Conservation (phyloP, 768 basidiomycete genomes). For the Termitomyces sp. region DNA sequence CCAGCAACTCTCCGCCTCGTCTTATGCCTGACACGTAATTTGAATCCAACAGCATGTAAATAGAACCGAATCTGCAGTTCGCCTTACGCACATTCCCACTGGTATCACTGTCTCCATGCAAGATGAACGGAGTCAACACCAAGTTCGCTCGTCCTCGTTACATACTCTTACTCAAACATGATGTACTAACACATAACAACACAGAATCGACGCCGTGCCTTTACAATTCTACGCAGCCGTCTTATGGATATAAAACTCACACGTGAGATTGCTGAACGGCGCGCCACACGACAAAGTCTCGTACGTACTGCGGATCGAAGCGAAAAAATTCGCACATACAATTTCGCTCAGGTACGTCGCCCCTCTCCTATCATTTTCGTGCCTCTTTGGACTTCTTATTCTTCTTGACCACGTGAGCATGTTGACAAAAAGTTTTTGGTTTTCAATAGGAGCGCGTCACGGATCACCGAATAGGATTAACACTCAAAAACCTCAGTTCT, state of each 20-base stretch:
- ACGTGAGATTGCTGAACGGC: slow-evolving; percentile 62
- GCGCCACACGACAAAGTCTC: slow-evolving; percentile 64
- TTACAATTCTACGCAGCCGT: slow-evolving; percentile 81
- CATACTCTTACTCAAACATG: neutral
- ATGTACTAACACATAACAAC: neutral
- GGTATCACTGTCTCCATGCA: slow-evolving; percentile 98
- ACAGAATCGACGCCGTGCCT: slow-evolving; percentile 91
- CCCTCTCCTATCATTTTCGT: neutral
- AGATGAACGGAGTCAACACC: slow-evolving; percentile 94
- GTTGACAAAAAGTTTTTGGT: neutral
- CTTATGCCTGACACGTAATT: neutral
- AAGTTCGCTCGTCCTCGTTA: slow-evolving; percentile 39
- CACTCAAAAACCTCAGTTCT: slow-evolving; percentile 57
- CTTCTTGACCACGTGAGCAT: neutral
- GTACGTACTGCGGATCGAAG: slow-evolving; percentile 82
- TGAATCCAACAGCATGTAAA: slow-evolving; percentile 75
- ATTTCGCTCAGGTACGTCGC: slow-evolving; percentile 69
- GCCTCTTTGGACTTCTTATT: neutral
- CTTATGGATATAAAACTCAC: slow-evolving; percentile 77
- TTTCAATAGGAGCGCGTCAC: slow-evolving; percentile 76
- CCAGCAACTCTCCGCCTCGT: neutral
- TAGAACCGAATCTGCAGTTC: slow-evolving; percentile 96
- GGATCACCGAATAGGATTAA: slow-evolving; percentile 83
- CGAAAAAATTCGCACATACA: slow-evolving; percentile 96
- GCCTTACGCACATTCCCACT: slow-evolving; percentile 87